A percentile compares a stretch with the other conserved stretches of the same genome.
phyloP scores from a whole-genome alignment of 1,284 basidiomycete species.

The Phlebopus sp. region DNA sequence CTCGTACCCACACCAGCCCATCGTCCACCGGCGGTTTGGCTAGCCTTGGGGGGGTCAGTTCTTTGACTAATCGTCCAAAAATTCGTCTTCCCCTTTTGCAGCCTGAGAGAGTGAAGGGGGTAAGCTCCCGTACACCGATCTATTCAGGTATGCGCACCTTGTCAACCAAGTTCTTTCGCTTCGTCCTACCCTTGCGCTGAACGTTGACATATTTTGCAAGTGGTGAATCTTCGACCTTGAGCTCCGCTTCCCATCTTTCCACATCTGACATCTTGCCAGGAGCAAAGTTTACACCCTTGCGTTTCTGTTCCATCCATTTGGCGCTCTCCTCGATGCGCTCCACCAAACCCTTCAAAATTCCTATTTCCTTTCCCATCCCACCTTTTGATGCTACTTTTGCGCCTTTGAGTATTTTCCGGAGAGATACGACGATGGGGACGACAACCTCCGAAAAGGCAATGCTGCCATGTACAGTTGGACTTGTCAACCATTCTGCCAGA shows the following conservation, averaged over 20 bases:
- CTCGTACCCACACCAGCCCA: not conserved
- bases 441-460: constrained; percentile 94
- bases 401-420: constrained; percentile 70
- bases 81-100: constrained; percentile 63
- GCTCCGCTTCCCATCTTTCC: constrained; percentile 64
- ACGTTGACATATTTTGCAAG: constrained; percentile 79
- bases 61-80: constrained; percentile 48
- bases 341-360: constrained; percentile 67
- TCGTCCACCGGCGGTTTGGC: too few relatives aligned
- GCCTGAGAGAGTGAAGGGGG: constrained; percentile 43
- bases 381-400: constrained; percentile 40
- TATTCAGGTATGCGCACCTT: constrained; percentile 49
- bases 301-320: constrained; percentile 70
- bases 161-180: constrained; percentile 70
- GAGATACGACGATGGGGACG: constrained; percentile 76
- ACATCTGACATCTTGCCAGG: constrained; percentile 72
- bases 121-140: not conserved
- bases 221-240: constrained; percentile 70
- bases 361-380: constrained; percentile 53
- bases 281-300: constrained; percentile 69
- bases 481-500: constrained; percentile 77
- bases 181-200: constrained; percentile 78
- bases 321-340: constrained; percentile 84
- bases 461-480: constrained; percentile 63
- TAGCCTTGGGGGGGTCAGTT: too few relatives aligned